Evolutionary conservation across 306 rosid genomes (phyloP).

Genomic region (Cyclanthera cordifolia): DNA sequence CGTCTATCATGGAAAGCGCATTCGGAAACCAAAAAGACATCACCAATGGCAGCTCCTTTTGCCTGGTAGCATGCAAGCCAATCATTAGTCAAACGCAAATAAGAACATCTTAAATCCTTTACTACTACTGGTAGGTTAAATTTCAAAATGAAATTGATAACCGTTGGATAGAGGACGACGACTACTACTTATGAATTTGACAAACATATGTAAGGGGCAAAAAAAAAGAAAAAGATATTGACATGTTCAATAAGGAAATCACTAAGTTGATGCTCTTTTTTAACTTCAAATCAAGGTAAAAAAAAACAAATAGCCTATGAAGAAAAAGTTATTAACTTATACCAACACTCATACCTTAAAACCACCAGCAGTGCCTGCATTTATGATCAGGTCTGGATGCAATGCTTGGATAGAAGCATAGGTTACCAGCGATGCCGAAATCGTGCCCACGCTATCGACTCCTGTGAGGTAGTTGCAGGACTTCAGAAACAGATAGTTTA

Average conservation of each 20-base stretch:
- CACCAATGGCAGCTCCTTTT: constrained; percentile 70
- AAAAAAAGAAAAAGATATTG: neutral
- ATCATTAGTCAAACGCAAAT: constrained; percentile 7
- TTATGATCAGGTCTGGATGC: constrained; percentile 76
- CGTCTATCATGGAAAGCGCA: constrained; percentile 93
- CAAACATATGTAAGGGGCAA: neutral
- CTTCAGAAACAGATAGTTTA: neutral
- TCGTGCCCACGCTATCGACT: constrained; percentile 83
- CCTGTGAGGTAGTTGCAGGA: constrained; percentile 40
- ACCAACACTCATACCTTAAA: constrained; percentile 49
- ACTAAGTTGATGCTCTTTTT: neutral
- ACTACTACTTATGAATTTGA: neutral
- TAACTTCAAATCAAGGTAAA: neutral
- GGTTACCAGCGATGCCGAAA: constrained; percentile 70
- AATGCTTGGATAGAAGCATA: constrained; percentile 83
- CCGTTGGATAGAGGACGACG: neutral
- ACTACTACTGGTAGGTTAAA: neutral
- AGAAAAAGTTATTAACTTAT: too few relatives aligned
- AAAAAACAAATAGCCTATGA: too few relatives aligned
- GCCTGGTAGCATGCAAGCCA: constrained; percentile 43
- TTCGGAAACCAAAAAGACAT: constrained; percentile 53
- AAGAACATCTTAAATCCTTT: neutral
- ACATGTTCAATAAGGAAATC: neutral
- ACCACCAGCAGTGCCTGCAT: constrained; percentile 97
- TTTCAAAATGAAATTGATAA: neutral